Percentiles rank a stretch among this genome's conserved stretches.
Conservation (phyloP, 306 rosid genomes). For the Sphenostylis stenocarpa region DNA sequence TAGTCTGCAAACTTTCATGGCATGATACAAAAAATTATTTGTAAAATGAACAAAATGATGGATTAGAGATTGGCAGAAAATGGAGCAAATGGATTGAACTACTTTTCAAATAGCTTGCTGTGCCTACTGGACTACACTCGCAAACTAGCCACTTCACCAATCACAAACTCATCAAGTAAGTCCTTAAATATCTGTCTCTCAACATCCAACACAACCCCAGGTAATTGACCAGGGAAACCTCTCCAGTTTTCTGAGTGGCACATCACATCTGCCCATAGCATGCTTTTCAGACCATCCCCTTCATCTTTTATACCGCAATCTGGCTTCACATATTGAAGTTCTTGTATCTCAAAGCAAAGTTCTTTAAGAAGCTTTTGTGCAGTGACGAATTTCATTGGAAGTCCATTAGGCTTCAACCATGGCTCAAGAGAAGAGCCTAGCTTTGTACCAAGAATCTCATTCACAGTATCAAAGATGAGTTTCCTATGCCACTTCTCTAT, state of each 20-base stretch:
- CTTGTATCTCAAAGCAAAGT: slow-evolving; percentile 57
- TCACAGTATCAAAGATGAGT: slow-evolving; percentile 72
- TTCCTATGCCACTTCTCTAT: slow-evolving; percentile 54
- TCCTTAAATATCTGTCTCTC: slow-evolving; percentile 73
- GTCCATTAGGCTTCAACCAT: slow-evolving; percentile 51
- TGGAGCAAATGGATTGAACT: slow-evolving; percentile 20
- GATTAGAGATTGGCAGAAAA: slow-evolving; percentile 3
- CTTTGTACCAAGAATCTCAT: slow-evolving; percentile 58
- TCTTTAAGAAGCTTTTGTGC: slow-evolving; percentile 79
- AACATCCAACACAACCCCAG: slow-evolving; percentile 57
- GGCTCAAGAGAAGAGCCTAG: slow-evolving; percentile 46
- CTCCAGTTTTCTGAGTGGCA: slow-evolving; percentile 51
- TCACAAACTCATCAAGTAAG: slow-evolving; percentile 59
- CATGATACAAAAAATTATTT: neutral
- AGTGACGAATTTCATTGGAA: slow-evolving; percentile 44
- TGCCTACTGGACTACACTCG: slow-evolving; percentile 52
- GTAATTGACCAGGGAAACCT: slow-evolving; percentile 45
- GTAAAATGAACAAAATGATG: neutral
- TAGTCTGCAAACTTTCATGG: slow-evolving; percentile 28
- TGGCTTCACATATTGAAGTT: slow-evolving; percentile 48
- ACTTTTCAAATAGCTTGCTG: slow-evolving; percentile 55
- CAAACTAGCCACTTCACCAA: slow-evolving; percentile 54
- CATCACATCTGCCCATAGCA: slow-evolving; percentile 56
- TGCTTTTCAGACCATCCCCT: slow-evolving; percentile 53
- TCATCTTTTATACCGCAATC: slow-evolving; percentile 44